Conservation (phyloP, 2,329 filamentous ascomycete species). For the Penicillium brasilianum region DNA sequence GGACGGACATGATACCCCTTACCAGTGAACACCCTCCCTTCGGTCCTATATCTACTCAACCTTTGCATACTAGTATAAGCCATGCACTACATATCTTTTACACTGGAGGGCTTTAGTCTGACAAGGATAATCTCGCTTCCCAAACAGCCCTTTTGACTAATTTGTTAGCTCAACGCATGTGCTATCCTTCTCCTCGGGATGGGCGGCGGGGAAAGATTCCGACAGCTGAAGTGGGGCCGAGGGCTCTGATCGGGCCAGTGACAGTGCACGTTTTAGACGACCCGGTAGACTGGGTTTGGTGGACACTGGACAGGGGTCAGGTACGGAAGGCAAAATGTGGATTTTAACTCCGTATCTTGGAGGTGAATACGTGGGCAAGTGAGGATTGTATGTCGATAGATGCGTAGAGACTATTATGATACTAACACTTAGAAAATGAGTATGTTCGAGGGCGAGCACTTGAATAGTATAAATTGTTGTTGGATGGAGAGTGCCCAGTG, state of each 20-base stretch:
- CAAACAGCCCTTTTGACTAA: neutral
- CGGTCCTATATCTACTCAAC: neutral
- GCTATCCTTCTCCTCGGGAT: neutral
- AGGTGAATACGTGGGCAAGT: neutral
- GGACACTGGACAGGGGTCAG: neutral
- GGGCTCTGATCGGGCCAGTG: constrained; percentile 6
- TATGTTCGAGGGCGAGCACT: neutral
- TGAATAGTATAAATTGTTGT: neutral
- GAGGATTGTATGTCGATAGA: neutral
- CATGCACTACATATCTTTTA: neutral
- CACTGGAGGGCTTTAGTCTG: too few relatives aligned
- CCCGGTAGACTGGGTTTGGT: neutral
- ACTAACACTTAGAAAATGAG: too few relatives aligned
- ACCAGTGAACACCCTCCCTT: neutral
- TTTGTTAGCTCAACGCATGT: neutral
- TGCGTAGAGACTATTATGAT: neutral
- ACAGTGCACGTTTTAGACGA: neutral
- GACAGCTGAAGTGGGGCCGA: constrained; percentile 15
- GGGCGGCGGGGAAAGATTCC: constrained; percentile 4
- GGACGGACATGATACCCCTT: neutral
- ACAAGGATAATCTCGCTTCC: too few relatives aligned
- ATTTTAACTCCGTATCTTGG: neutral
- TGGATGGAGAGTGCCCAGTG: too few relatives aligned
- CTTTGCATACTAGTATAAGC: neutral
- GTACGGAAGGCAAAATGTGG: neutral